Percentiles rank a stretch among this genome's conserved stretches.
These are phyloP conservation scores for Mycothermus thermophilus DNA, from an alignment of 495 filamentous ascomycete genomes.

Conservation along the genomic window DNA sequence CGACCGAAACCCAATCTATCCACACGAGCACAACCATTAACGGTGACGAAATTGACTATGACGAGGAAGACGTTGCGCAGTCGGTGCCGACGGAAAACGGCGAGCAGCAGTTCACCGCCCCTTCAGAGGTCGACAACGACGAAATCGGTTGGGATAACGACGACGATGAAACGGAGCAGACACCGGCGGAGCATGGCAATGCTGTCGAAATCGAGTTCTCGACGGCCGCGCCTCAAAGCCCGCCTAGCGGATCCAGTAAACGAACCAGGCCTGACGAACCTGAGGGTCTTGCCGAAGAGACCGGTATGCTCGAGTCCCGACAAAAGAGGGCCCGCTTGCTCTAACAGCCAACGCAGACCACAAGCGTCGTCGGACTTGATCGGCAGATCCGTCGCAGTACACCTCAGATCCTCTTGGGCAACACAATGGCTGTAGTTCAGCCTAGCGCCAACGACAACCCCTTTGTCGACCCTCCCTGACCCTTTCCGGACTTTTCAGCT, in stretches of 20 bases:
- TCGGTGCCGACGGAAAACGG: constrained; percentile 3
- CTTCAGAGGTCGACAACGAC: constrained; percentile 11
- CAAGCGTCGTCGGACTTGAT: constrained; percentile 40
- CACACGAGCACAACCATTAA: constrained; percentile 30
- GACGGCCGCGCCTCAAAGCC: constrained; percentile 1
- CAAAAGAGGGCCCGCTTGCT: neutral
- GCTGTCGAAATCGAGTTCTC: constrained; percentile 17
- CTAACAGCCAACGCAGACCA: constrained; percentile 24
- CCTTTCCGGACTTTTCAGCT: too few relatives aligned
- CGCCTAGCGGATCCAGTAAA: constrained; percentile 13
- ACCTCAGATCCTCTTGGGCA: neutral
- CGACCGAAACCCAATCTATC: constrained; percentile 7
- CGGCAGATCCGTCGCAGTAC: constrained; percentile 5
- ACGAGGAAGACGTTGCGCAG: constrained; percentile 22
- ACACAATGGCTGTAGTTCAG: constrained; percentile 17
- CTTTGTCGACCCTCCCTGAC: too few relatives aligned
- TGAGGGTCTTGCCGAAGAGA: constrained; percentile 21
- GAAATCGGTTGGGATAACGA: constrained; percentile 36
- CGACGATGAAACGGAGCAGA: constrained; percentile 17
- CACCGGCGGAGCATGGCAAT: too few relatives aligned
- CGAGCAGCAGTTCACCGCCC: constrained; percentile 3
- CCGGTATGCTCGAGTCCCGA: constrained; percentile 21
- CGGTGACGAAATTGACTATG: constrained; percentile 37
- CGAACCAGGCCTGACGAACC: constrained; percentile 18
- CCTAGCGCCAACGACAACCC: constrained; percentile 11